phyloP scores from a whole-genome alignment of 139 green algal species.

The Chlamydomonas sphaeroides region DNA sequence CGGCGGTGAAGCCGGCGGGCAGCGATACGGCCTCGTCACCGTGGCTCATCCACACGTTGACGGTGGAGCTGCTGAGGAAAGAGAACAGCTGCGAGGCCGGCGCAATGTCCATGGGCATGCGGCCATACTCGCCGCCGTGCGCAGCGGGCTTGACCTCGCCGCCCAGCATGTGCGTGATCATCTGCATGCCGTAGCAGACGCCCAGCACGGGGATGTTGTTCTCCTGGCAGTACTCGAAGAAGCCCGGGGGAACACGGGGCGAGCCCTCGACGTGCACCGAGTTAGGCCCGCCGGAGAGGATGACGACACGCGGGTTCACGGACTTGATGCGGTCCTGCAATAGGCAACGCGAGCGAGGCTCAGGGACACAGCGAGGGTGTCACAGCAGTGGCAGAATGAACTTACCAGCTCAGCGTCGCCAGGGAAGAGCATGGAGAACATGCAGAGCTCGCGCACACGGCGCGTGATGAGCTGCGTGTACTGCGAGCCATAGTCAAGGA shows the following conservation, averaged over 20 bases:
- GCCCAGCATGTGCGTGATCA: slow-evolving; percentile 72
- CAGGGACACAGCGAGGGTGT: neutral
- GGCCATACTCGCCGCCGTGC: slow-evolving; percentile 94
- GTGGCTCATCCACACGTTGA: slow-evolving; percentile 98
- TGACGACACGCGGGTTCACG: slow-evolving; percentile 82
- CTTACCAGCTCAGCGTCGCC: slow-evolving; percentile 86
- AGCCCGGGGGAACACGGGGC: slow-evolving; percentile 84
- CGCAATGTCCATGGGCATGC: slow-evolving; percentile 89
- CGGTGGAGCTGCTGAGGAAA: slow-evolving; percentile 38
- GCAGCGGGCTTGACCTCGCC: slow-evolving; percentile 80
- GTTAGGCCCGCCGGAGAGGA: slow-evolving; percentile 97
- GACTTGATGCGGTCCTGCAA: slow-evolving; percentile 85
- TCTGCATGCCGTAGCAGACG: slow-evolving; percentile 98
- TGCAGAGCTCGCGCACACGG: slow-evolving; percentile 88
- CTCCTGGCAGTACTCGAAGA: slow-evolving; percentile 81
- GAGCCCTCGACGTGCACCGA: slow-evolving; percentile 93
- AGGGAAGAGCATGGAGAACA: slow-evolving; percentile 93
- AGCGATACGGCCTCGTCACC: slow-evolving; percentile 92
- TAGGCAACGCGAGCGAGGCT: neutral
- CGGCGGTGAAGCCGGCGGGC: slow-evolving; percentile 86
- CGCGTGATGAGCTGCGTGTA: slow-evolving; percentile 98
- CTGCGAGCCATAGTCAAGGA: slow-evolving; percentile 84
- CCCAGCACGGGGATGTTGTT: slow-evolving; percentile 89
- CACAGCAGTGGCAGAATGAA: neutral
- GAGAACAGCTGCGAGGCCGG: slow-evolving; percentile 76